phyloP scores from a whole-genome alignment of 2,329 filamentous ascomycete species.

The Exserohilum rostratum region DNA sequence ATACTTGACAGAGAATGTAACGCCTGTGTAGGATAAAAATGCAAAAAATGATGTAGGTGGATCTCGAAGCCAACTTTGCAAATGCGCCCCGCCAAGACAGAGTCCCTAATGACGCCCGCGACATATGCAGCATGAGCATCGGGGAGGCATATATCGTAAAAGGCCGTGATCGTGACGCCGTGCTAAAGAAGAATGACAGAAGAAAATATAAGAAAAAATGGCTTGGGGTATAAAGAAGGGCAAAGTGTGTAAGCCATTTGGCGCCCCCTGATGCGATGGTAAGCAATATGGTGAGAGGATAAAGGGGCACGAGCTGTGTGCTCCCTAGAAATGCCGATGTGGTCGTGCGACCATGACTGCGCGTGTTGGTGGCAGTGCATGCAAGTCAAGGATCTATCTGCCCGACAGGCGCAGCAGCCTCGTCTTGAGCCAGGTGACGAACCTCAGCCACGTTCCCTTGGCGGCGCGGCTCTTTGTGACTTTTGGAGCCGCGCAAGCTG shows the following conservation, averaged over 20 bases:
- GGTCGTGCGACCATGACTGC: no score
- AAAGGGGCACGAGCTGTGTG: not conserved
- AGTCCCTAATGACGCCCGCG: constrained; percentile 25
- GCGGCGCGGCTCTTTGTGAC: constrained; percentile 44
- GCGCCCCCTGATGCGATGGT: not conserved
- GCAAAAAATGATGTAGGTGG: constrained; percentile 4
- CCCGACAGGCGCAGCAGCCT: constrained; percentile 57
- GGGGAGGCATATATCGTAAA: constrained; percentile 25
- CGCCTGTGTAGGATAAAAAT: constrained; percentile 14
- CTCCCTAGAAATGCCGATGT: no score
- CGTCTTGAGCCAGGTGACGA: constrained; percentile 63
- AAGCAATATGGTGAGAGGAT: not conserved
- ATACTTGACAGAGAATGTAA: constrained; percentile 10
- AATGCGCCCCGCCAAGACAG: constrained; percentile 21
- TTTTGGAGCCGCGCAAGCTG: constrained; percentile 31
- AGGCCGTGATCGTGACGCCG: constrained; percentile 27
- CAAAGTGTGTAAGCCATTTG: not conserved
- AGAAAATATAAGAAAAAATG: constrained; percentile 9
- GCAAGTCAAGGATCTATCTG: constrained; percentile 5
- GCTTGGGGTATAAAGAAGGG: constrained; percentile 6
- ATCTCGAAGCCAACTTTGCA: constrained; percentile 12
- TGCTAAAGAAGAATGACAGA: constrained; percentile 21
- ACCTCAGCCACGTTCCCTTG: constrained; percentile 58
- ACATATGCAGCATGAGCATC: constrained; percentile 28
- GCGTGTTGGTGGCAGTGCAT: constrained; percentile 7